Conservation (phyloP, 2,329 filamentous ascomycete genomes). For the Exophiala viscosa region DNA sequence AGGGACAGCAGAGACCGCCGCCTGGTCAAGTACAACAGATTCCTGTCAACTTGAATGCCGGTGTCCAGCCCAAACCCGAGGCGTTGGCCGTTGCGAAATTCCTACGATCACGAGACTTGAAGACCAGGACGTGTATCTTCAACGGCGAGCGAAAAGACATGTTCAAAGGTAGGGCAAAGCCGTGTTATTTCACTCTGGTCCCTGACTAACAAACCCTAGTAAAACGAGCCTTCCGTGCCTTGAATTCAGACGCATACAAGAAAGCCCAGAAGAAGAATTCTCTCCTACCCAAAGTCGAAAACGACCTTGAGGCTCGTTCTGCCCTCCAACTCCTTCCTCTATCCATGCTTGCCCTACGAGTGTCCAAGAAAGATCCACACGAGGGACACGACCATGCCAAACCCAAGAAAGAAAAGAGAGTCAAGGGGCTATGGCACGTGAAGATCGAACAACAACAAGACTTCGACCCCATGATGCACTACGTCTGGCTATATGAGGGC, state of each 20-base stretch:
- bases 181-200: slow-evolving; percentile 10
- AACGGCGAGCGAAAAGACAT: slow-evolving; percentile 97
- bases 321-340: slow-evolving; percentile 91
- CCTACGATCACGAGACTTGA: slow-evolving; percentile 76
- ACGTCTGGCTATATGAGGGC: slow-evolving; percentile 94
- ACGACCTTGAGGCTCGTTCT: slow-evolving; percentile 86
- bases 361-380: slow-evolving; percentile 75
- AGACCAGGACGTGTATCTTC: slow-evolving; percentile 84
- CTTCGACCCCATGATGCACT: slow-evolving; percentile 67
- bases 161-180: slow-evolving; percentile 69
- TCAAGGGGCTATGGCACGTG: slow-evolving; percentile 96
- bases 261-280: slow-evolving; percentile 78
- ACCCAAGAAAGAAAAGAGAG: slow-evolving; percentile 73
- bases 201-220: slow-evolving; percentile 51
- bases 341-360: slow-evolving; percentile 87
- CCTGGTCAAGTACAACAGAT: slow-evolving; percentile 46
- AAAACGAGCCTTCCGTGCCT: slow-evolving; percentile 87
- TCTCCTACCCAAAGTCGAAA: slow-evolving; percentile 79
- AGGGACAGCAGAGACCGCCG: slow-evolving; percentile 35
- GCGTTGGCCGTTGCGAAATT: slow-evolving; percentile 88
- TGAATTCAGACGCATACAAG: slow-evolving; percentile 83
- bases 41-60: slow-evolving; percentile 40
- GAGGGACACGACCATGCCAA: slow-evolving; percentile 67
- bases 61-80: slow-evolving; percentile 74
- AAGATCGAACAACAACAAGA: slow-evolving; percentile 96